These are phyloP conservation scores for Orbilia oligospora DNA, from an alignment of 2,329 filamentous ascomycete species.

Conservation along the genomic window DNA sequence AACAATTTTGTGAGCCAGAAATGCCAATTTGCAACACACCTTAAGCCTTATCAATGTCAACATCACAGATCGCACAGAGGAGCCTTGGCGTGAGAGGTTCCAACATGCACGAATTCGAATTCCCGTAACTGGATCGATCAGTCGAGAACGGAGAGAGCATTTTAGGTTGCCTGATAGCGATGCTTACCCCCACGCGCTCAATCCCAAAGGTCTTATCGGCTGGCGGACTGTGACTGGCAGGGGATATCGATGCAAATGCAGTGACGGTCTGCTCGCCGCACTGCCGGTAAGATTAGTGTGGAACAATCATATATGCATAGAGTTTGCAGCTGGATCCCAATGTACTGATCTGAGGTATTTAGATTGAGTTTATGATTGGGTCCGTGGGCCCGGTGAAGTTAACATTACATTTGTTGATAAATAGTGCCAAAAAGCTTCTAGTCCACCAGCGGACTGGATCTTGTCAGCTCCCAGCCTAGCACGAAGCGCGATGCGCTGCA, in stretches of 20 bases:
- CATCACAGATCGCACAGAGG: slow-evolving; percentile 27
- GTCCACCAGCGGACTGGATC: slow-evolving; percentile 1
- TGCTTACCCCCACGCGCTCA: slow-evolving; percentile 41
- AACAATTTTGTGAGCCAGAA: neutral
- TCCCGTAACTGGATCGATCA: neutral
- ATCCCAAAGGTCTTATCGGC: slow-evolving; percentile 51
- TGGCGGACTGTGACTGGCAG: slow-evolving; percentile 14
- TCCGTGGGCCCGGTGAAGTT: neutral
- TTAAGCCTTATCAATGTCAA: slow-evolving; percentile 33
- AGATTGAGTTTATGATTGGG: slow-evolving; percentile 15
- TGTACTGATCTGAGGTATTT: slow-evolving; percentile 46
- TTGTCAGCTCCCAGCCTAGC: slow-evolving; percentile 16
- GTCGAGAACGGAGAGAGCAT: neutral
- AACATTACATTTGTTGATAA: slow-evolving; percentile 16
- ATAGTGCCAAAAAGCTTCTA: slow-evolving; percentile 6
- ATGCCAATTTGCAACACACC: slow-evolving; percentile 17
- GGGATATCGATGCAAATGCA: slow-evolving; percentile 17
- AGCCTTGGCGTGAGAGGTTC: slow-evolving; percentile 11
- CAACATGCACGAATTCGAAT: slow-evolving; percentile 16
- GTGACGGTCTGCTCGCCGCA: slow-evolving; percentile 12
- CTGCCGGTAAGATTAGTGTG: slow-evolving; percentile 51
- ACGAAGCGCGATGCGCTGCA: slow-evolving; percentile 31
- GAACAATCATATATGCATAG: slow-evolving; percentile 28
- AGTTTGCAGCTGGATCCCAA: neutral
- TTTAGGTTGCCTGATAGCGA: slow-evolving; percentile 31